phyloP scores from a whole-genome alignment of 345 rosid species.

The Arabidopsis suecica region DNA sequence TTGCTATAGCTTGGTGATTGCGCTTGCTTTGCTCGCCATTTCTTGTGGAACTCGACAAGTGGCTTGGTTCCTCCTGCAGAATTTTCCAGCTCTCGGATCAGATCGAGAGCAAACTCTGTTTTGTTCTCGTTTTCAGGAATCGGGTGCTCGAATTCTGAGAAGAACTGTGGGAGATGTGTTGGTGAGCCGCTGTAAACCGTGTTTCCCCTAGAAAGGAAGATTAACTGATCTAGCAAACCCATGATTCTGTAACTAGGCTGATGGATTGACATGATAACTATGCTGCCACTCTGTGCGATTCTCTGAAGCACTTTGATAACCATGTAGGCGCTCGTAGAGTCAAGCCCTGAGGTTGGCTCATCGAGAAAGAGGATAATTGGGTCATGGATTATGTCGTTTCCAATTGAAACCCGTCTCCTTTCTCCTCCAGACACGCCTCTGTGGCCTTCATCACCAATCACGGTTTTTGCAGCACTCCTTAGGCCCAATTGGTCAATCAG shows the following conservation, averaged over 20 bases:
- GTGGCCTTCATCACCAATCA: constrained; percentile 95
- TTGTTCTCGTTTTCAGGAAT: constrained; percentile 85
- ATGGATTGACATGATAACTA: constrained; percentile 91
- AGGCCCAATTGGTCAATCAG: constrained; percentile 83
- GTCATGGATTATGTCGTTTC: constrained; percentile 79
- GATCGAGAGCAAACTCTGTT: constrained; percentile 85
- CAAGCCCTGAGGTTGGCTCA: constrained; percentile 95
- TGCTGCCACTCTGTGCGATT: constrained; percentile 88
- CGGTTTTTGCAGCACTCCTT: constrained; percentile 76
- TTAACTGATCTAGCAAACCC: constrained; percentile 68
- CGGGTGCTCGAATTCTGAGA: constrained; percentile 77
- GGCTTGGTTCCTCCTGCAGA: constrained; percentile 66
- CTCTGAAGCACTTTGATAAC: constrained; percentile 89
- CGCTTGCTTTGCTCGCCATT: constrained; percentile 55
- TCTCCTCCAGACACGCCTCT: constrained; percentile 96
- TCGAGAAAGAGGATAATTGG: constrained; percentile 88
- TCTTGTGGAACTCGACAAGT: constrained; percentile 77
- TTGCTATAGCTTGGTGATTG: constrained; percentile 25
- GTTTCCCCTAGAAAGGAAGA: constrained; percentile 83
- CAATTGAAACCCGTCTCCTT: constrained; percentile 86
- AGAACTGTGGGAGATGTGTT: constrained; percentile 59
- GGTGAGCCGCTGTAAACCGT: constrained; percentile 81
- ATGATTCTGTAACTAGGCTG: constrained; percentile 94
- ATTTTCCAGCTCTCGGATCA: constrained; percentile 85
- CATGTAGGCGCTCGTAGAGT: constrained; percentile 93